phyloP scores from a whole-genome alignment of 2,329 filamentous ascomycete genomes.

The Fusarium sublunatum region DNA sequence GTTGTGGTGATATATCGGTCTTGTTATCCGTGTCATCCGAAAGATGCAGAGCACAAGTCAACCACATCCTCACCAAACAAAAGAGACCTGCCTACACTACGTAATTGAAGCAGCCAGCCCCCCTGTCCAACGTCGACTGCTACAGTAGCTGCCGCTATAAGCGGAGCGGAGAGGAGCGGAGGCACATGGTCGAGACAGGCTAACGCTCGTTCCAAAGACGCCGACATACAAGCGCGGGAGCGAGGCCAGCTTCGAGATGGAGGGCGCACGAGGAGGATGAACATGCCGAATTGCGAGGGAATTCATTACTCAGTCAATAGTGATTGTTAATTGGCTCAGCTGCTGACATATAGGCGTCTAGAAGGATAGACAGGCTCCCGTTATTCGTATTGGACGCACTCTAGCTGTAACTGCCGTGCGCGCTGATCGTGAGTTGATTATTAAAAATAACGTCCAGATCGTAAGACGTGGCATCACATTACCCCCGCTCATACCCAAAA shows the following conservation, averaged over 20 bases:
- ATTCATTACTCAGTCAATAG: not conserved
- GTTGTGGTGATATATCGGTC: not conserved
- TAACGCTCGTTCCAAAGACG: constrained; percentile 25
- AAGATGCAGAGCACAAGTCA: not conserved
- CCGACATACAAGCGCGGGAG: constrained; percentile 29
- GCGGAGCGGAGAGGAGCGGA: constrained; percentile 37
- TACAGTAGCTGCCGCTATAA: constrained; percentile 36
- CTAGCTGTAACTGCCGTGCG: no score
- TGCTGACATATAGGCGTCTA: no score
- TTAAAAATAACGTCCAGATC: constrained; percentile 5
- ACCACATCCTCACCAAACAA: constrained; percentile 2
- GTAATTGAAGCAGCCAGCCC: constrained; percentile 26
- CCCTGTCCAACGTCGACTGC: constrained; percentile 18
- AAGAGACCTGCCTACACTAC: constrained; percentile 36
- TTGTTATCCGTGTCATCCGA: constrained; percentile 24
- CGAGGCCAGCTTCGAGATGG: not conserved
- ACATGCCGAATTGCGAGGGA: constrained; percentile 24
- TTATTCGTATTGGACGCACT: no score
- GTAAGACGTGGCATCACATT: constrained; percentile 27
- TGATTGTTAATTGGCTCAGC: no score
- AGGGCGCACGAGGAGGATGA: constrained; percentile 1
- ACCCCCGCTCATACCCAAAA: not conserved
- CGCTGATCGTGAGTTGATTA: not conserved
- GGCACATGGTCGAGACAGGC: constrained; percentile 35
- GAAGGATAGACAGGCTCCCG: no score